These are phyloP conservation scores for Salix purpurea DNA, from an alignment of 345 rosid species.

Conservation along the genomic window DNA sequence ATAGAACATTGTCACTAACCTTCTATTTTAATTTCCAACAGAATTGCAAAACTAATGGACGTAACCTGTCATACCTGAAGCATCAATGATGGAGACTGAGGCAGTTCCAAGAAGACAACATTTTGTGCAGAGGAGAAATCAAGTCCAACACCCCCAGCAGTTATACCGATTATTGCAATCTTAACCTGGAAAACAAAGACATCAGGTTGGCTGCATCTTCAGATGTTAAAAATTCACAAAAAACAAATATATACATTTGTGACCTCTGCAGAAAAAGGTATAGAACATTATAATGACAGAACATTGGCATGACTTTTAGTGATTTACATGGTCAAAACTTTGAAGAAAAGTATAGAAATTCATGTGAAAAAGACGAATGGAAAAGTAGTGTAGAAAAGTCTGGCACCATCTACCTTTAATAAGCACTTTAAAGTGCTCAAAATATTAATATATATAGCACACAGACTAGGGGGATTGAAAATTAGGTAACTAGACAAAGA, in stretches of 20 bases:
- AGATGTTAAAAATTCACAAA: not conserved
- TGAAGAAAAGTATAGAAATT: too few relatives aligned
- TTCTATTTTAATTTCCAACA: not conserved
- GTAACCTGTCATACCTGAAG: constrained; percentile 58
- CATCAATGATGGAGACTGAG: constrained; percentile 80
- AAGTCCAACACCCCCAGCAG: constrained; percentile 96
- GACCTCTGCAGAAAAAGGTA: not conserved
- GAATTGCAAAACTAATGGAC: not conserved
- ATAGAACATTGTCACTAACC: not conserved
- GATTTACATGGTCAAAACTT: too few relatives aligned
- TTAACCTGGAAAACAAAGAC: constrained; percentile 46
- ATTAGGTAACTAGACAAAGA: too few relatives aligned
- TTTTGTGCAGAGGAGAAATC: constrained; percentile 83
- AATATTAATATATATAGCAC: too few relatives aligned
- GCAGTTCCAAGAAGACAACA: constrained; percentile 91
- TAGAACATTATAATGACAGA: too few relatives aligned
- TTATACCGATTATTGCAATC: constrained; percentile 82
- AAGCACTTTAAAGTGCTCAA: too few relatives aligned
- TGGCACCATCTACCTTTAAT: too few relatives aligned
- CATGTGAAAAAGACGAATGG: too few relatives aligned
- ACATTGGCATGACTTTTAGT: too few relatives aligned
- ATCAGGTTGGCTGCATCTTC: not conserved
- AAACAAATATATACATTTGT: not conserved
- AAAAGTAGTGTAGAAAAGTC: too few relatives aligned
- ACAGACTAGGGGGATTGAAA: too few relatives aligned